These are phyloP conservation scores for Scortechinia acanthostroma DNA, from an alignment of 2,329 filamentous ascomycete genomes.

Conservation along the genomic window DNA sequence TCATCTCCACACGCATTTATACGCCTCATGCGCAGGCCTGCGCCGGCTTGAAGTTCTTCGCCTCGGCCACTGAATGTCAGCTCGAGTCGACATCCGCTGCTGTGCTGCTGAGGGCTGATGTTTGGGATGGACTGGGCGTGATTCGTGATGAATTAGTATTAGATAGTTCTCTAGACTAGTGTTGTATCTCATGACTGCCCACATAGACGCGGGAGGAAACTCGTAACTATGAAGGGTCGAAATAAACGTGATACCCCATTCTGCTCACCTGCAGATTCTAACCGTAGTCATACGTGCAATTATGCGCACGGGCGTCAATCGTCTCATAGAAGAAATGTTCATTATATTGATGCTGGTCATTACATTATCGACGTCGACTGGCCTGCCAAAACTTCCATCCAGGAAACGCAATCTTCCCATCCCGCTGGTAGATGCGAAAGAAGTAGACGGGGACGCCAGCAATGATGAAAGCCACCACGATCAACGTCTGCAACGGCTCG, in stretches of 20 bases:
- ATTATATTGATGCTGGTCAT: too few relatives aligned
- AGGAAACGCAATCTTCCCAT: conserved; percentile 5
- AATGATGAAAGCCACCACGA: conserved; percentile 78
- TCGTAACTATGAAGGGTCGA: too few relatives aligned
- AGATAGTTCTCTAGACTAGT: too few relatives aligned
- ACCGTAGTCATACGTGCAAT: too few relatives aligned
- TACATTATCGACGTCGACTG: too few relatives aligned
- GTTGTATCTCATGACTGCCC: too few relatives aligned
- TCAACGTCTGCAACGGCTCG: conserved; percentile 80
- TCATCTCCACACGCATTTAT: conserved; percentile 28
- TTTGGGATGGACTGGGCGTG: conserved; percentile 1
- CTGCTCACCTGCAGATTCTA: too few relatives aligned
- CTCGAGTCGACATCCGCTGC: not conserved
- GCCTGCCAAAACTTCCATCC: not conserved
- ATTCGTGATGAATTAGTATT: too few relatives aligned
- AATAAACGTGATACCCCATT: too few relatives aligned
- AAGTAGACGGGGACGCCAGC: conserved; percentile 83
- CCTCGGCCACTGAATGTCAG: not conserved
- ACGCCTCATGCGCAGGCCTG: not conserved
- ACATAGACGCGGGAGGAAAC: too few relatives aligned
- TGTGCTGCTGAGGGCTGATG: not conserved
- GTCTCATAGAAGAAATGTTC: too few relatives aligned
- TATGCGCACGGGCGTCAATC: too few relatives aligned
- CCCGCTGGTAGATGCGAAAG: conserved; percentile 55
- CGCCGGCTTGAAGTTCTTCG: not conserved